Evolutionary conservation across 2,329 filamentous ascomycete species (phyloP), one percentile per base, ranked within the genome.

Genomic region (Microdochium paspali): DNA sequence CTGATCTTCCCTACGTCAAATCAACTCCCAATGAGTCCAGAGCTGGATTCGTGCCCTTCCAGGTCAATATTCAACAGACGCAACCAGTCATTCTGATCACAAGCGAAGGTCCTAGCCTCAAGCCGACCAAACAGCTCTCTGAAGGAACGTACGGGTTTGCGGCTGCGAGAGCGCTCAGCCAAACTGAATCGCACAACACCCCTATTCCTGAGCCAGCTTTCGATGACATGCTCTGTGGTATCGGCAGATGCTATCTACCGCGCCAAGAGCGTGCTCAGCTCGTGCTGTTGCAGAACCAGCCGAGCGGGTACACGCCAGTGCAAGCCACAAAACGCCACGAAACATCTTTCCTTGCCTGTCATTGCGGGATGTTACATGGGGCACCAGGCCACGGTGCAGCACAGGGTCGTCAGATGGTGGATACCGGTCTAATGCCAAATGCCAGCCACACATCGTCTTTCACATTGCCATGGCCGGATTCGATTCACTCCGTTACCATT

Each of bases 291-390:
- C 35, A 21, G 18, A 20, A 15, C 35, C 35, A 9, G 3, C 23
- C 35, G 15, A 18, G 10, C 6, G 31, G 10, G 10, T 35, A n/a
- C n/a, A 35, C 31, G 5, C 35, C 35, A 40, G 20, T 6, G 35
- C 35, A 40, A 40, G 35, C 35, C 35, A 40, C 35, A 40, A 40
- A 40, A 40, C 35, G 35, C 35, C 35, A 40, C 35, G n/a, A 40
- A 21, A 18, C 35, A 15, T 40, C 13, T 20, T 40, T 4, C 35
- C 35, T 21, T n/a, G 35, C 12, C 35, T 40, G 35, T 40, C 35
- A 40, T 5, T 40, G 35, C 35, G 35, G 35, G 18, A 40, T 40
- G 35, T 12, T 40, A 40, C 31, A 12, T 18, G 31, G 31, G 7
- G 6, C 10, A 6, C 6, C n/a, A 18, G 31, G n/a, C 10, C 31